These are phyloP conservation scores for Bjerkandera adusta DNA, from an alignment of 1,284 basidiomycete species.

Conservation along the genomic window DNA sequence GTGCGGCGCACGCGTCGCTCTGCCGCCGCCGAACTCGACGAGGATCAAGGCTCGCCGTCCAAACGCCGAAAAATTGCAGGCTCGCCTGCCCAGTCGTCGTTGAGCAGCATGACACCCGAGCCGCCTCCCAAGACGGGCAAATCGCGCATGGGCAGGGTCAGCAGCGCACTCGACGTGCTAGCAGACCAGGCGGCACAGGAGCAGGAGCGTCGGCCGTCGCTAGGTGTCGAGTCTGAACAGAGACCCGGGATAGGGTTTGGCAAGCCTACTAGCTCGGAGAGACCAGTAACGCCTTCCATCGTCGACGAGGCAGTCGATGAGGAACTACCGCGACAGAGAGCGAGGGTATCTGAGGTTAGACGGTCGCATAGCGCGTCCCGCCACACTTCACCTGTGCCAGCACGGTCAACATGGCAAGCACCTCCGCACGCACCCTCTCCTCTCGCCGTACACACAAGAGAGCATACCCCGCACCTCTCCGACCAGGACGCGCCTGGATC, in stretches of 20 bases:
- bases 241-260: no score
- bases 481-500: constrained; percentile 5
- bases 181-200: constrained; percentile 64
- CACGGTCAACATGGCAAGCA: not conserved
- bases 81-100: no score
- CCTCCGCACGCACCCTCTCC: no score
- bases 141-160: constrained; percentile 16
- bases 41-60: not conserved
- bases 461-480: not conserved
- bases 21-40: not conserved
- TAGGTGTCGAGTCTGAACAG: no score
- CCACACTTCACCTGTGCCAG: not conserved
- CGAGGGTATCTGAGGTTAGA: no score
- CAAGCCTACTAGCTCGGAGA: no score
- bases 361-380: not conserved
- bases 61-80: not conserved
- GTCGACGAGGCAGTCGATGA: no score
- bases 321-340: no score
- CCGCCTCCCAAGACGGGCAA: not conserved
- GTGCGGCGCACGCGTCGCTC: constrained; percentile 2
- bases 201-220: constrained; percentile 25
- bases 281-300: no score
- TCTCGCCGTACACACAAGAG: not conserved
- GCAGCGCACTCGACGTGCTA: constrained; percentile 60
- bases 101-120: not conserved